Base-by-base conservation (phyloP, 2,329 filamentous ascomycete species). In the Calonectria pteridis region DNA sequence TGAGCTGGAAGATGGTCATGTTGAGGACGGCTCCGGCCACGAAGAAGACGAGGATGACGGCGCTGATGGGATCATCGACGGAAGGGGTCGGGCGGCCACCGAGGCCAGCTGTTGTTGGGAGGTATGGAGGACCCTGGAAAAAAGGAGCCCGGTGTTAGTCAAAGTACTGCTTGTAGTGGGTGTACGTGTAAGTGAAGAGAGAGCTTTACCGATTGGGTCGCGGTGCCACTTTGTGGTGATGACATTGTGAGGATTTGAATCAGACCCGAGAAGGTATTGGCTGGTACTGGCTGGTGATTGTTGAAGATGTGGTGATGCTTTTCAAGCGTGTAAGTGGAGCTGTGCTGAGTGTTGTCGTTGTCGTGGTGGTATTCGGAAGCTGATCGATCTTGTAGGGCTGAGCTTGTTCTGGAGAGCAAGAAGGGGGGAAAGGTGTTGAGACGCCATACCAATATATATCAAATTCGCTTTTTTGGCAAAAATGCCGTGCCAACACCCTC, bases 41-140 rank as follows among this genome's bases (percentile, higher is more conserved):
- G 83, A 92, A 94, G 70, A 93, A 81, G 50, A 84, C 81, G 18
- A 95, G 82, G 75, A 95, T 90, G 71, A 94, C 88, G 67, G 89
- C 87, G 74, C 87, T 90, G 81, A 95, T 88, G 46, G 93, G 92
- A 10, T 92, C 87, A 81, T 96, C 94, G 75, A 93, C 84, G 3
- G 80, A 75, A 5, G 87, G 80, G 1, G 86, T 89, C 2, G 94
- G 93, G 10, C 84, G 77, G 29, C 92, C 90, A 71, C 93, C 93
- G 23, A 92, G 83, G 20, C 81, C 79, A 51, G 92, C 91, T 16
- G 79, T 83, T 16, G 76, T 80, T 3, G 87, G 86, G 6, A 81
- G 78, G 72, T 86, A 86, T 0, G 85, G 85, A 73, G 85, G 84
- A 4, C 84, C 82, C 75, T 84, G 53, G 62, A 18, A 46, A n/a